These are phyloP conservation scores for Labyrinthula sp. DNA, from an alignment of 352 stramenopile species.

Conservation along the genomic window DNA sequence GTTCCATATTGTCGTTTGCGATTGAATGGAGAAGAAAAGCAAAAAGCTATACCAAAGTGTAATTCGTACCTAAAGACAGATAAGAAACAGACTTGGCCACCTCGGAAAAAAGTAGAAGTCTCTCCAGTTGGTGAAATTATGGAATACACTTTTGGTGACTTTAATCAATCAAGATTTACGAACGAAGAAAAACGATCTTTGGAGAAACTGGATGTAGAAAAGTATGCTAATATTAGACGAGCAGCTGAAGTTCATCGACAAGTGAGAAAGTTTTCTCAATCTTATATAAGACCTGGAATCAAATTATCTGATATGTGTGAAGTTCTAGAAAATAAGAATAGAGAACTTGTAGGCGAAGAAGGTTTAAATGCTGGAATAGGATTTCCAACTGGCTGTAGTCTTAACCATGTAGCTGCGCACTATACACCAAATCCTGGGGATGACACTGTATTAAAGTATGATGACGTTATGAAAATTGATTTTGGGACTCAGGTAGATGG, in stretches of 20 bases:
- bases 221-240: constrained; percentile 62
- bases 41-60: constrained; percentile 6
- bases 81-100: constrained; percentile 78
- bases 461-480: constrained; percentile 94
- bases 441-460: constrained; percentile 68
- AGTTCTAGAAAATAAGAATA: constrained; percentile 82
- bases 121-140: constrained; percentile 72
- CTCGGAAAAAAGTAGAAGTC: constrained; percentile 62
- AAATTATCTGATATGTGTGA: constrained; percentile 84
- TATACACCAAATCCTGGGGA: constrained; percentile 89
- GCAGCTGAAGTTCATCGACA: constrained; percentile 81
- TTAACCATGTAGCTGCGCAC: constrained; percentile 90
- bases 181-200: constrained; percentile 43
- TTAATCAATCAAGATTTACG: constrained; percentile 62
- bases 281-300: constrained; percentile 80
- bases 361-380: constrained; percentile 58
- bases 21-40: constrained; percentile 1
- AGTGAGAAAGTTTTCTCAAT: constrained; percentile 72
- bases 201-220: constrained; percentile 50
- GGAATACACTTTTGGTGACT: constrained; percentile 63
- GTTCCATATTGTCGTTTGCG: constrained; percentile 1
- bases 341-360: constrained; percentile 68
- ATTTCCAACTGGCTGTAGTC: constrained; percentile 79
- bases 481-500: constrained; percentile 86
- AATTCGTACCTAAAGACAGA: constrained; percentile 32